A percentile compares a stretch with the other conserved stretches of the same genome.
phyloP scores from a whole-genome alignment of 2,329 filamentous ascomycete genomes.

The Trichoderma lentiforme region DNA sequence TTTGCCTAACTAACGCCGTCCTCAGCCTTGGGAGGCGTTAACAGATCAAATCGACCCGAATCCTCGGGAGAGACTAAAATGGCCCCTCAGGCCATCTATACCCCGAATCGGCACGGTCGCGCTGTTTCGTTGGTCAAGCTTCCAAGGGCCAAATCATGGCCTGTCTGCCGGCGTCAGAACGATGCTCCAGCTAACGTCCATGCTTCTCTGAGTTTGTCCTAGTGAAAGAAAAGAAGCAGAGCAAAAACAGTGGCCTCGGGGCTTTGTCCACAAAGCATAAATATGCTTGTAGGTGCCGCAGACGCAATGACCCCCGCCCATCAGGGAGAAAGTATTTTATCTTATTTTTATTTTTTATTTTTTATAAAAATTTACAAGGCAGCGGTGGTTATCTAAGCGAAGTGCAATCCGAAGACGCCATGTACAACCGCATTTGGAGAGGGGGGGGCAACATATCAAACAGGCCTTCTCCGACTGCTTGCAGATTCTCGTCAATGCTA shows the following conservation, averaged over 20 bases:
- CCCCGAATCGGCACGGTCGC: conserved; percentile 23
- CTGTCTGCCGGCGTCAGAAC: conserved; percentile 15
- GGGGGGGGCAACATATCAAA: background rate
- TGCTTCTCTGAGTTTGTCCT: conserved; percentile 14
- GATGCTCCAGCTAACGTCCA: conserved; percentile 16
- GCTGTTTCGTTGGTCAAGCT: conserved; percentile 23
- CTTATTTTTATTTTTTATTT: background rate
- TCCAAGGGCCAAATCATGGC: conserved; percentile 13
- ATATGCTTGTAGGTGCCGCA: background rate
- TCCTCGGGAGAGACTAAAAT: conserved; percentile 40
- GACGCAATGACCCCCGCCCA: background rate
- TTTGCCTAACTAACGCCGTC: background rate
- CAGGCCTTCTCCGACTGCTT: conserved; percentile 4
- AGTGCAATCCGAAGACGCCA: background rate
- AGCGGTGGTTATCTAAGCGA: background rate
- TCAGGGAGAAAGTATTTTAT: background rate
- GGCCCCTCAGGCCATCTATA: conserved; percentile 18
- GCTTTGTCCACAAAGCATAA: background rate
- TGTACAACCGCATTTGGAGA: background rate
- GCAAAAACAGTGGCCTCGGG: background rate
- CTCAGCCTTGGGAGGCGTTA: conserved; percentile 25
- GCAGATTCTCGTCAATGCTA: conserved; percentile 5
- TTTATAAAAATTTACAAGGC: background rate
- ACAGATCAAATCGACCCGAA: conserved; percentile 38
- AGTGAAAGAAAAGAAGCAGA: background rate